Conservation (phyloP, 169 alveolate genomes). For the Cryptosporidium baileyi region DNA sequence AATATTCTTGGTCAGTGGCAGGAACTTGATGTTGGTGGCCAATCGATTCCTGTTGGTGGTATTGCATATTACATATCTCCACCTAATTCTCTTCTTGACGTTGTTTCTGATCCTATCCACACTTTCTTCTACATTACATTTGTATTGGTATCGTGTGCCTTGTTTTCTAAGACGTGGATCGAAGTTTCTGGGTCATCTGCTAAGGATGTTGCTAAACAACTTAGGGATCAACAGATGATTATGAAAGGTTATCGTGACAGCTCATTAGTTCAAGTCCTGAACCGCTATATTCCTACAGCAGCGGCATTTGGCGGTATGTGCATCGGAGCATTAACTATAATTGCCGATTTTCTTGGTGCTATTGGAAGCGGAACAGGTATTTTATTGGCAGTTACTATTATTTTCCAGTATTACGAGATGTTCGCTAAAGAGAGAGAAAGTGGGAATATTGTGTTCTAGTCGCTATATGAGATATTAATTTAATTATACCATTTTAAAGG, state of each 20-base stretch:
- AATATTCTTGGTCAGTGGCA: constrained; percentile 94
- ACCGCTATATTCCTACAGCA: constrained; percentile 98
- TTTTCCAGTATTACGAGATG: constrained; percentile 98
- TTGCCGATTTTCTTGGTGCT: constrained; percentile 99
- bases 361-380: constrained; percentile 99
- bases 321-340: constrained; percentile 97
- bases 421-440: constrained; percentile 94
- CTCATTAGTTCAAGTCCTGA: constrained; percentile 83
- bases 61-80: constrained; percentile 99
- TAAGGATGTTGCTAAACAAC: constrained; percentile 98
- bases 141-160: constrained; percentile 97
- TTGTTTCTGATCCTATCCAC: constrained; percentile 95
- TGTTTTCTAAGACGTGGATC: constrained; percentile 99
- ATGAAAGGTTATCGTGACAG: constrained; percentile 91
- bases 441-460: constrained; percentile 83
- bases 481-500: too few relatives aligned
- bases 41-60: constrained; percentile 99
- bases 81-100: constrained; percentile 90
- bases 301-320: constrained; percentile 99
- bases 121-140: constrained; percentile 95
- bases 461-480: too few relatives aligned
- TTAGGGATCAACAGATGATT: constrained; percentile 96
- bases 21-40: constrained; percentile 93
- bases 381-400: constrained; percentile 96
- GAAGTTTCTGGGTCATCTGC: constrained; percentile 99